Base-by-base conservation (phyloP, 2,329 filamentous ascomycete species). In the Trichoderma guizhouense region DNA sequence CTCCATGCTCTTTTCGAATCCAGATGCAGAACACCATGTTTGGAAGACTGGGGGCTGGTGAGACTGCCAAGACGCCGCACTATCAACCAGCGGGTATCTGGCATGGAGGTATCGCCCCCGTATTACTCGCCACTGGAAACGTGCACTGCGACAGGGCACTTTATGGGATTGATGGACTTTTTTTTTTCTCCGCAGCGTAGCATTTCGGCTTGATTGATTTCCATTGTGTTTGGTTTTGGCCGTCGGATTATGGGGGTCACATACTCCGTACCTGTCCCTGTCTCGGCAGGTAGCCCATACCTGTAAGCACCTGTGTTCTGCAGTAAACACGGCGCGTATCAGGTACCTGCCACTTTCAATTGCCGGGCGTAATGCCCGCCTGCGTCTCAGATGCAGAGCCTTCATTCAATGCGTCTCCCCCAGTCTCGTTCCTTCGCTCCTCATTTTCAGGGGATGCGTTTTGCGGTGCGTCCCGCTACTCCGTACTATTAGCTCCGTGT, bases 11-110 rank as follows among this genome's bases (percentile, higher is more conserved):
- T 39, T 32, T 32, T n/a, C 39, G 43, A 47, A 34, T 32, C 55
- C 9, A 11, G 28, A 53, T 53, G 39, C 57, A 30, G 39, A 62
- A 69, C 28, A 53, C 39, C 57, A 36, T 24, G 64, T 5, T 36
- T n/a, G 3, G 21, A 21, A 36, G 34, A n/a, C 51, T 51, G 55
- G 57, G 39, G 66, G 47, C 32, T 53, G n/a, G 60, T 65, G 69
- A 71, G 69, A 71, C 69, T 32, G 69, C 69, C 69, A 71, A 65
- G 69, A 34, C 58, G 69, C 69, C 69, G 69, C 69, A 71, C 69
- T 71, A 71, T 61, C 69, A 64, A 47, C 21, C 34, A 34, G 60
- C 57, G 66, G 57, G 66, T 60, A 68, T 43, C 51, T 39, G 18
- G 64, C 51, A 67, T 57, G 24, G 47, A 28, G 12, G 4, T 15